These are phyloP conservation scores for Chaetomium cochliodes DNA, from an alignment of 495 filamentous ascomycete species.

Conservation along the genomic window DNA sequence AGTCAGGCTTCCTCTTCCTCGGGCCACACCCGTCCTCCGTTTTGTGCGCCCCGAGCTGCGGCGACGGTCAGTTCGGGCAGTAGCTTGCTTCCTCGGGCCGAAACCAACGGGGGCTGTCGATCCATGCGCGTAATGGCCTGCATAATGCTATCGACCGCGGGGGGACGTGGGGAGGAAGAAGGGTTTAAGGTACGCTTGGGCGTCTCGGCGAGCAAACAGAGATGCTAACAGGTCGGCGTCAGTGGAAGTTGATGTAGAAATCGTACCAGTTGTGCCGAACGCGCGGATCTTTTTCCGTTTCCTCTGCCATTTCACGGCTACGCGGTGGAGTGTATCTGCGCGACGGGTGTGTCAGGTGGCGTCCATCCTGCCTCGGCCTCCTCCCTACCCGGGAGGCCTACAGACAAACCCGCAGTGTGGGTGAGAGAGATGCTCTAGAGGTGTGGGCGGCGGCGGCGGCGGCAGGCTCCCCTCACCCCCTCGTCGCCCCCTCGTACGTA, in stretches of 20 bases:
- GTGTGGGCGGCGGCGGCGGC: neutral
- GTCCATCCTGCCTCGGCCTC: neutral
- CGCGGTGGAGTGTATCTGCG: neutral
- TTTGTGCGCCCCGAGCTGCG: constrained; percentile 6
- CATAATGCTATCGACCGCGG: neutral
- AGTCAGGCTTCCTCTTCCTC: neutral
- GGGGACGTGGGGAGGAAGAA: neutral
- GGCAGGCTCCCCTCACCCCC: neutral
- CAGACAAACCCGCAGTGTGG: neutral
- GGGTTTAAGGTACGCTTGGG: neutral
- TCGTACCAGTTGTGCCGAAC: neutral
- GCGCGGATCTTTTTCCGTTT: constrained; percentile 2
- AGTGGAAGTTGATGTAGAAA: neutral
- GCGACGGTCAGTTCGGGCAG: neutral
- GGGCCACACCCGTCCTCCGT: neutral
- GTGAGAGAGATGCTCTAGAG: too few species aligned
- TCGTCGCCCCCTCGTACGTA: neutral
- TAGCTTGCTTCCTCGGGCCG: neutral
- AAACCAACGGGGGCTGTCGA: neutral
- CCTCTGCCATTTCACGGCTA: neutral
- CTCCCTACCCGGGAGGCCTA: neutral
- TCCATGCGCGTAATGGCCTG: neutral
- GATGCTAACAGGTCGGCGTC: neutral
- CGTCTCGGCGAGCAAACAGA: neutral
- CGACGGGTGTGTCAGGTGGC: neutral